A percentile compares a stretch with the other conserved stretches of the same genome.
These are phyloP conservation scores for Aspergillus sclerotiicarbonarius DNA, from an alignment of 495 filamentous ascomycete genomes.

Conservation along the genomic window DNA sequence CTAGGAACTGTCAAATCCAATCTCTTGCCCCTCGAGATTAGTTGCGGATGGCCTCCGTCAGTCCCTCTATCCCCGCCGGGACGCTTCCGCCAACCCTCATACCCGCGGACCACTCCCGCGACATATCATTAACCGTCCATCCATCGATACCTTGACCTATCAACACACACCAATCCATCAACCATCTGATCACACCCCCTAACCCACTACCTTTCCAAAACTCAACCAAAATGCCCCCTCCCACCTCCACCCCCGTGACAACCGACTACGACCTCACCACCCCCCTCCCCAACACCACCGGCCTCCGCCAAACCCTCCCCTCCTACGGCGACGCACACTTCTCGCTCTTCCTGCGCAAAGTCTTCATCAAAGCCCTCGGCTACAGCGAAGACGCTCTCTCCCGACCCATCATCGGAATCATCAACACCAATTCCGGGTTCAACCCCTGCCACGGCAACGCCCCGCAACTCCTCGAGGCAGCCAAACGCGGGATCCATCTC, in stretches of 20 bases:
- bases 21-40: neutral
- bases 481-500: conserved; percentile 60
- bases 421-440: conserved; percentile 64
- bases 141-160: no score
- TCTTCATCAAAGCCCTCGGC: conserved; percentile 68
- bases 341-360: conserved; percentile 66
- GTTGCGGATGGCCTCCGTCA: neutral
- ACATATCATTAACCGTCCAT: neutral
- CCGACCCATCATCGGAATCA: conserved; percentile 62
- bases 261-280: conserved; percentile 55
- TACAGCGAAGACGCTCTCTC: conserved; percentile 66
- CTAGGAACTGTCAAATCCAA: neutral
- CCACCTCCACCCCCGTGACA: neutral
- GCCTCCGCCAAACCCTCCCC: conserved; percentile 58
- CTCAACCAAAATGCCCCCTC: neutral
- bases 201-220: neutral
- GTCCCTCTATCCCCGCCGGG: neutral
- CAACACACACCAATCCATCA: neutral
- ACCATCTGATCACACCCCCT: neutral
- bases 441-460: conserved; percentile 69
- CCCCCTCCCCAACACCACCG: conserved; percentile 46
- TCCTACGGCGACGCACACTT: conserved; percentile 71
- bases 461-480: conserved; percentile 65
- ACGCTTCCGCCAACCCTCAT: neutral
- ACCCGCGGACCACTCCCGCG: neutral